phyloP scores from a whole-genome alignment of 139 green algal genomes.

The Picochlorum sp. region DNA sequence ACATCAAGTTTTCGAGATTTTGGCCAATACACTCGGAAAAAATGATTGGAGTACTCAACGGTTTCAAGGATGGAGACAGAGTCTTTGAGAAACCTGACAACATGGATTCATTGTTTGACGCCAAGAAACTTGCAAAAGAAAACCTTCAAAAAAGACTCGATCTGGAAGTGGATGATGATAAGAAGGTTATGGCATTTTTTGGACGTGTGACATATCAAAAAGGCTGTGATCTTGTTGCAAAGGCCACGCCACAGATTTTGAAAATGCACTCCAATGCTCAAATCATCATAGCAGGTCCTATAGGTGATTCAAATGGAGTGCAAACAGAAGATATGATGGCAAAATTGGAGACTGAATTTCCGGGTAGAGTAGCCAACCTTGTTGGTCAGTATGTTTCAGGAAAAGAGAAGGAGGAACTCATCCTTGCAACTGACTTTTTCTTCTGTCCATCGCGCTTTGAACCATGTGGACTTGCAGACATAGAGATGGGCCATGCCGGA shows the following conservation, averaged over 20 bases:
- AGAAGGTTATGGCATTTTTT: constrained; percentile 27
- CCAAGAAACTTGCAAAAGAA: constrained; percentile 23
- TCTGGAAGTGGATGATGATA: constrained; percentile 17
- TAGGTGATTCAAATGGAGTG: constrained; percentile 27
- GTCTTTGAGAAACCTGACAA: neutral
- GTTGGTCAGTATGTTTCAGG: constrained; percentile 34
- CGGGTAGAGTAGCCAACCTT: constrained; percentile 20
- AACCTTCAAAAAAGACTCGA: constrained; percentile 15
- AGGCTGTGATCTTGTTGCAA: constrained; percentile 30
- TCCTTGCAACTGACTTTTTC: constrained; percentile 33
- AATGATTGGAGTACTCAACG: constrained; percentile 20
- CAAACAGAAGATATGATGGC: constrained; percentile 11
- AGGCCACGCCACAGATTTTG: constrained; percentile 13
- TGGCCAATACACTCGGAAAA: constrained; percentile 17
- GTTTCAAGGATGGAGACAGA: constrained; percentile 6
- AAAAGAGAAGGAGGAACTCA: constrained; percentile 27
- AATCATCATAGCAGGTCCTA: constrained; percentile 30
- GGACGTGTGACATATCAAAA: constrained; percentile 40
- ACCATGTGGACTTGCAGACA: constrained; percentile 37
- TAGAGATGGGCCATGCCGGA: constrained; percentile 35
- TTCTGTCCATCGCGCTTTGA: constrained; percentile 36
- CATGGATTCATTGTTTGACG: constrained; percentile 7
- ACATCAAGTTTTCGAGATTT: constrained; percentile 22
- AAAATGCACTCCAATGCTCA: constrained; percentile 8
- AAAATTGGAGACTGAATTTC: constrained; percentile 14